Evolutionary conservation across 495 filamentous ascomycete species (phyloP), one percentile per base, ranked within the genome.

Genomic region (Penicillium roqueforti): DNA sequence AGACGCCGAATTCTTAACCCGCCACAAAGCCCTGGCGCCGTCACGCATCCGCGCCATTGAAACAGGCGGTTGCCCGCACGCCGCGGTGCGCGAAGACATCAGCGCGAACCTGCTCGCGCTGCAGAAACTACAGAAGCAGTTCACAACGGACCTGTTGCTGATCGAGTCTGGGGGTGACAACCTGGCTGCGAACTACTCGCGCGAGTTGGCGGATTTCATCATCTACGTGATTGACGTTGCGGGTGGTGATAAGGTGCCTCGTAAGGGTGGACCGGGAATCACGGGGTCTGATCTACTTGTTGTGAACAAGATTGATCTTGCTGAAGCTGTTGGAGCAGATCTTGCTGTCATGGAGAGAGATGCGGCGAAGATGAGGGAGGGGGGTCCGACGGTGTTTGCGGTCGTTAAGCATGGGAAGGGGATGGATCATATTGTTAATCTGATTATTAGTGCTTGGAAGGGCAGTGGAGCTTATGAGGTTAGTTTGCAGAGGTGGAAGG

Each of bases 151-250:
- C 36, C 64, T 98, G 9, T 77, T 96, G 26, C 82, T 98, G 19
- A 98, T 98, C 63, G 93, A 98, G 70, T 87, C 83, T 50, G 93
- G 93, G 32, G 93, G 93, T 40, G 93, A 98, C 63, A 98, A 98
- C 67, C 82, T 98, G 1, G 93, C 93, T 0, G 95, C 93, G 9
- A 97, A 98, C 76, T 98, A 98, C 75, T 85, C 80, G 38, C 77
- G 93, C 41, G 93, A 98, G 71, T 72, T 97, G 54, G 93, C 95
- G 3, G 93, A 98, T 69, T 98, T 87, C 68, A 98, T 97, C 66
- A 83, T 98, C 68, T 98, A 98, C 66, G 93, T 98, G 46, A 97
- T 98, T 58, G 93, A 98, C 70, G 93, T 98, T 8, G 85, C 83
- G 44, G 93, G 93, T n/a, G 93, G 93, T 3, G 93, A 98, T 66